A percentile compares a stretch with the other conserved stretches of the same genome.
phyloP scores from a whole-genome alignment of 2,329 filamentous ascomycete species.

The Helicocarpus griseus region DNA sequence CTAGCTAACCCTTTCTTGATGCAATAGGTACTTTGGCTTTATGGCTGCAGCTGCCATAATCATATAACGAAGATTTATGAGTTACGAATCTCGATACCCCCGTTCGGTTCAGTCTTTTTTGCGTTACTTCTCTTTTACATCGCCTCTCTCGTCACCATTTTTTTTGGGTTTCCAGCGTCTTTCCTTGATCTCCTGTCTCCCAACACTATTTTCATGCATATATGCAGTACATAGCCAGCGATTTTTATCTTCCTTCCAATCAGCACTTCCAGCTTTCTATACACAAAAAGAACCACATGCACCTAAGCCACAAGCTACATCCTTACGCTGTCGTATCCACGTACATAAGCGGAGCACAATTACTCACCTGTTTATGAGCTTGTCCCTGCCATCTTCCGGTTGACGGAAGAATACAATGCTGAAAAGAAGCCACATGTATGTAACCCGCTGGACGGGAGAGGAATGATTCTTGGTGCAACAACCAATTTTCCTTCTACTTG shows the following conservation, averaged over 20 bases:
- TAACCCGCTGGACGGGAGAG: slow-evolving; percentile 5
- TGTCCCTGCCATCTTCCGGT: too few relatives aligned
- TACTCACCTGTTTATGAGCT: too few relatives aligned
- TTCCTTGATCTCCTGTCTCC: background rate
- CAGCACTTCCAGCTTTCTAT: background rate
- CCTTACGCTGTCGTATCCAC: too few relatives aligned
- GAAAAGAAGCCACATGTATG: too few relatives aligned
- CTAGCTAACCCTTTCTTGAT: background rate
- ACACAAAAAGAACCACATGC: too few relatives aligned
- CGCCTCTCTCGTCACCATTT: background rate
- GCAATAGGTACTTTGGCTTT: slow-evolving; percentile 30
- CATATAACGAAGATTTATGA: slow-evolving; percentile 19
- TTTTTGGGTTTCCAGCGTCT: background rate
- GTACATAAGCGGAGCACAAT: too few relatives aligned
- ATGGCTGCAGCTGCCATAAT: slow-evolving; percentile 31
- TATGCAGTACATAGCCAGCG: background rate
- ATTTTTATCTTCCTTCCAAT: background rate
- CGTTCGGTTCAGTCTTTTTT: background rate
- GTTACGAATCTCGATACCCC: background rate
- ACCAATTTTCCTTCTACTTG: too few relatives aligned
- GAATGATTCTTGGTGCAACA: too few relatives aligned
- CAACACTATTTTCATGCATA: background rate
- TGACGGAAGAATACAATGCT: too few relatives aligned
- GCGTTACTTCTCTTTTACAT: background rate
- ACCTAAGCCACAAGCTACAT: too few relatives aligned